Percentiles rank a stretch among this genome's conserved stretches.
These are phyloP conservation scores for Oryza meyeriana DNA, from an alignment of 176 grass and related monocot species.

Conservation along the genomic window DNA sequence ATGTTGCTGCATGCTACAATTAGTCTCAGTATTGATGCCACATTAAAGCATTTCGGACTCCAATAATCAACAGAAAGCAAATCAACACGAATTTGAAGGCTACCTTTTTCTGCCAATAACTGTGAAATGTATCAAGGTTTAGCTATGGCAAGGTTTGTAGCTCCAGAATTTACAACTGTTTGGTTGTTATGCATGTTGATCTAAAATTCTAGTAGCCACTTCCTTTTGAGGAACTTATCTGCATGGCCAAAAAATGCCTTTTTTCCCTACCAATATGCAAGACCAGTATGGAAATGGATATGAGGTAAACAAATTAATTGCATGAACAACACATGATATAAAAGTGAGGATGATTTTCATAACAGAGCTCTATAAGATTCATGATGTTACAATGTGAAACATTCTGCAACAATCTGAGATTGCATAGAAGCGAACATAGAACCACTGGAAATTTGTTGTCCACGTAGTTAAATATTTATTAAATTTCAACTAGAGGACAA, in stretches of 20 bases:
- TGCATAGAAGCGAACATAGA: background rate
- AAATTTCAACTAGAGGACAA: background rate
- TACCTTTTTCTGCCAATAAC: background rate
- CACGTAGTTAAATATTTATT: background rate
- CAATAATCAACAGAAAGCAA: background rate
- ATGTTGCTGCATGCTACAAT: background rate
- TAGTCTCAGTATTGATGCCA: background rate
- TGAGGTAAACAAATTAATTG: background rate
- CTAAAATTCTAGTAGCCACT: background rate
- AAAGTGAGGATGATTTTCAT: background rate
- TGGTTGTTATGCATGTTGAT: background rate
- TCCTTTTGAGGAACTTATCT: constrained; percentile 14
- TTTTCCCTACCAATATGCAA: background rate
- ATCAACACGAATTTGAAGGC: background rate
- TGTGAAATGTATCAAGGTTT: background rate
- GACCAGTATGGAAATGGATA: background rate
- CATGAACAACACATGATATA: background rate
- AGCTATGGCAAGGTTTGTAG: background rate
- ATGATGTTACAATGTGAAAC: background rate
- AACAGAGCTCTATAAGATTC: background rate
- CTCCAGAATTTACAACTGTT: background rate
- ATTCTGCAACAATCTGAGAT: background rate
- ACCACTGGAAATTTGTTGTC: background rate
- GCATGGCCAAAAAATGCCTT: background rate
- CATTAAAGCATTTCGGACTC: background rate